A percentile compares a stretch with the other conserved stretches of the same genome.
Conservation (phyloP, 768 basidiomycete species). For the Tubosaeta sp. region DNA sequence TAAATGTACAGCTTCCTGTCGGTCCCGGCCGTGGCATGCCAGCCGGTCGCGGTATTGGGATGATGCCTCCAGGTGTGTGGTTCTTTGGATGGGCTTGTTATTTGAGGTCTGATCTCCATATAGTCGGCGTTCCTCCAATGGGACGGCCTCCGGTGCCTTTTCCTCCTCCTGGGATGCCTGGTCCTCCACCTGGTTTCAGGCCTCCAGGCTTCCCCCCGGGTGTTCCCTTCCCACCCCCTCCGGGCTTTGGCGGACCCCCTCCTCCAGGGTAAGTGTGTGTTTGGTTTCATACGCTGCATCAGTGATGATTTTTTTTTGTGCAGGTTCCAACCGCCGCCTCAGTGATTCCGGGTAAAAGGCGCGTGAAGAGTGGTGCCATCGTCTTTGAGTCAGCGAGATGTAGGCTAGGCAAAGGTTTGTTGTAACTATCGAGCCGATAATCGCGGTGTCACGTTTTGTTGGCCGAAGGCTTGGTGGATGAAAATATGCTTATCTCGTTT, state of each 20-base stretch:
- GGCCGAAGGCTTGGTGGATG: conserved; percentile 4
- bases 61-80: conserved; percentile 79
- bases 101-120: conserved; percentile 9
- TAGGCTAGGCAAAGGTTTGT: conserved; percentile 19
- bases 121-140: conserved; percentile 59
- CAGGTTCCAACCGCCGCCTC: conserved; percentile 49
- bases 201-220: conserved; percentile 82
- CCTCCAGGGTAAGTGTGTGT: conserved; percentile 69
- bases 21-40: conserved; percentile 96
- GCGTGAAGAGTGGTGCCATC: conserved; percentile 21
- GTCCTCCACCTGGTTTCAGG: conserved; percentile 80
- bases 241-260: conserved; percentile 76
- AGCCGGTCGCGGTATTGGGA: conserved; percentile 95
- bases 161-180: conserved; percentile 74
- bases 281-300: not conserved
- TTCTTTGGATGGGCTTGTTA: conserved; percentile 13
- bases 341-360: conserved; percentile 25
- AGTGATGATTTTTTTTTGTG: conserved; percentile 3
- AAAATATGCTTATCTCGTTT: conserved; percentile 14
- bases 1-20: conserved; percentile 56
- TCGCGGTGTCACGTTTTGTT: conserved; percentile 17
- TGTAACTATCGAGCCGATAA: conserved; percentile 18
- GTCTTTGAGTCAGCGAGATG: too few relatives aligned
- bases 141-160: conserved; percentile 66
- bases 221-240: conserved; percentile 76